phyloP scores from a whole-genome alignment of 2,329 filamentous ascomycete species.

The Zasmidium cellare region DNA sequence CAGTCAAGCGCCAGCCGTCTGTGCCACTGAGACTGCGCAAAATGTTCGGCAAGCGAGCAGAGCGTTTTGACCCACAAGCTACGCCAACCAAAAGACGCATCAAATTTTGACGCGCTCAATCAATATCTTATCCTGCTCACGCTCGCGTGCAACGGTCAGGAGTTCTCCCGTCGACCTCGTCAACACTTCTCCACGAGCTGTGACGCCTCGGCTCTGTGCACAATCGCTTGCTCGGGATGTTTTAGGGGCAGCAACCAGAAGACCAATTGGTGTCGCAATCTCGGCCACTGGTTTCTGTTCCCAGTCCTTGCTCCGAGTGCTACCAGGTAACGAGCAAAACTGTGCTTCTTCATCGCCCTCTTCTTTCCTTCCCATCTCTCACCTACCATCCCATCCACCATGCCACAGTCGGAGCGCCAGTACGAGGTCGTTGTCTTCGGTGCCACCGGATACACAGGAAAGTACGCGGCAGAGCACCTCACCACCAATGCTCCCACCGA shows the following conservation, averaged over 20 bases:
- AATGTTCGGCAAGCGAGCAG: neutral
- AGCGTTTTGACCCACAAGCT: neutral
- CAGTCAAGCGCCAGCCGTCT: too few species aligned
- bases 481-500: conserved; percentile 68
- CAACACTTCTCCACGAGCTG: neutral
- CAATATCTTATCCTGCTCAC: conserved; percentile 9
- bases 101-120: neutral
- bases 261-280: neutral
- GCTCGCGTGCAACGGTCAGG: neutral
- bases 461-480: conserved; percentile 74
- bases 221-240: neutral
- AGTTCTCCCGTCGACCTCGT: neutral
- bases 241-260: neutral
- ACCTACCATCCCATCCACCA: conserved; percentile 19
- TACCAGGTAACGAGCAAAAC: conserved; percentile 14
- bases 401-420: conserved; percentile 46
- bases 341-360: neutral
- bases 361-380: neutral
- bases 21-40: neutral
- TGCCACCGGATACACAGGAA: conserved; percentile 81
- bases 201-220: neutral
- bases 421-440: conserved; percentile 69
- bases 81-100: neutral
- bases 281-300: neutral
- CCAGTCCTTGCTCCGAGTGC: conserved; percentile 1